Percentiles rank a stretch among this genome's conserved stretches.
These are phyloP conservation scores for Ramularia endophylla DNA, from an alignment of 2,329 filamentous ascomycete genomes.

Conservation along the genomic window DNA sequence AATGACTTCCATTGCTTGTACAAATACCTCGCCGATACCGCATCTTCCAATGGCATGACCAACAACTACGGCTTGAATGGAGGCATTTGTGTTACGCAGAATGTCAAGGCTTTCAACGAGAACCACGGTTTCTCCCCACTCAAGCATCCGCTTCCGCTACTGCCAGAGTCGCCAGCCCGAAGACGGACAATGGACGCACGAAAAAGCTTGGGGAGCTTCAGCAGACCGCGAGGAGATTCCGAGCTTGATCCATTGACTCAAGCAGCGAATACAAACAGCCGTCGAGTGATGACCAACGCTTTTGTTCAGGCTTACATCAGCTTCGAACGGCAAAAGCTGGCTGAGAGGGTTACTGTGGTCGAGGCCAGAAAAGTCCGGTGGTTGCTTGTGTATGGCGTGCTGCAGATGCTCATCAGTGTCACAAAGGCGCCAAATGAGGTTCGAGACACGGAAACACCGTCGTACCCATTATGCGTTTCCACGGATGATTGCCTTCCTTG, in stretches of 20 bases:
- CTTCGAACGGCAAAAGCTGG: conserved; percentile 59
- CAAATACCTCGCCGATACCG: conserved; percentile 61
- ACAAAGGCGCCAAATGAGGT: conserved; percentile 57
- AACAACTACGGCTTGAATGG: conserved; percentile 45
- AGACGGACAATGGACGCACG: conserved; percentile 24
- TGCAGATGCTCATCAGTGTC: conserved; percentile 65
- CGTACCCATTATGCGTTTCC: conserved; percentile 54
- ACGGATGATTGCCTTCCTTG: conserved; percentile 38
- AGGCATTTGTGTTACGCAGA: conserved; percentile 65
- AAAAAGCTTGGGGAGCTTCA: conserved; percentile 22
- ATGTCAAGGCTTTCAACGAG: conserved; percentile 60
- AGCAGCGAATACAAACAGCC: conserved; percentile 44
- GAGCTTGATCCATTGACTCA: conserved; percentile 34
- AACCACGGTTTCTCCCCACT: conserved; percentile 55
- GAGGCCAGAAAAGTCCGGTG: conserved; percentile 74
- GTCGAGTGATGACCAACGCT: conserved; percentile 34
- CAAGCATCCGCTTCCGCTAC: conserved; percentile 59
- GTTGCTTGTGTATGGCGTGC: conserved; percentile 67
- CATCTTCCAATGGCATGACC: conserved; percentile 32
- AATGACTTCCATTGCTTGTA: conserved; percentile 67
- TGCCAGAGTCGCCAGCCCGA: conserved; percentile 44
- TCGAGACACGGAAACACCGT: conserved; percentile 48
- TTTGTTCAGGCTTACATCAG: conserved; percentile 63
- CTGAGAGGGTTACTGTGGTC: conserved; percentile 54
- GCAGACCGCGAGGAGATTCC: conserved; percentile 11